Conservation (phyloP, 139 green algal species). For the Coelastrella sp. region DNA sequence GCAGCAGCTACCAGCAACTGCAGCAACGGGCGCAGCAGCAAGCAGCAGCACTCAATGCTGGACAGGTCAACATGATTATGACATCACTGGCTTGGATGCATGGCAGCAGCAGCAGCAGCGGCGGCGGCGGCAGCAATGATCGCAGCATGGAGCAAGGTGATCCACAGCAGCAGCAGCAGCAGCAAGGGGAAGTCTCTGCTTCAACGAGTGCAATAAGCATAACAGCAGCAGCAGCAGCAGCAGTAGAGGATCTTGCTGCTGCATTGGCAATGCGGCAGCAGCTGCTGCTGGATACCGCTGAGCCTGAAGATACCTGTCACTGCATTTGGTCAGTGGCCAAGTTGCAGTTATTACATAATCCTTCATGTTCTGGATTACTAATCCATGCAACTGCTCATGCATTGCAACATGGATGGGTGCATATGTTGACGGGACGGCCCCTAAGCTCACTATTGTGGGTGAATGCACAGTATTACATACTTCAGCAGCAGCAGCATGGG, state of each 20-base stretch:
- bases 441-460: conserved; percentile 44
- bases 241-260: neutral
- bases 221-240: conserved; percentile 3
- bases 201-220: neutral
- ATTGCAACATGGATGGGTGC: conserved; percentile 8
- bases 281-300: neutral
- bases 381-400: conserved; percentile 3
- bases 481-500: conserved; percentile 12
- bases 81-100: conserved; percentile 41
- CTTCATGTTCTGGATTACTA: neutral
- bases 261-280: conserved; percentile 12
- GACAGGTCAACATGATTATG: conserved; percentile 28
- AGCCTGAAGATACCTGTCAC: conserved; percentile 47
- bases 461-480: conserved; percentile 2
- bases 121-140: conserved; percentile 23
- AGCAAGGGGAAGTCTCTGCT: neutral
- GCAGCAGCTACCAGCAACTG: neutral
- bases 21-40: neutral
- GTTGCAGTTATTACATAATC: neutral
- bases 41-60: neutral
- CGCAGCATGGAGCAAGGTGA: neutral
- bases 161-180: conserved; percentile 7
- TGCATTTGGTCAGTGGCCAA: conserved; percentile 37
- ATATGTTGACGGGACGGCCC: conserved; percentile 26
- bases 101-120: conserved; percentile 12